Evolutionary conservation across 805 yeast genomes (phyloP).

Genomic region (Candida dendrica): DNA sequence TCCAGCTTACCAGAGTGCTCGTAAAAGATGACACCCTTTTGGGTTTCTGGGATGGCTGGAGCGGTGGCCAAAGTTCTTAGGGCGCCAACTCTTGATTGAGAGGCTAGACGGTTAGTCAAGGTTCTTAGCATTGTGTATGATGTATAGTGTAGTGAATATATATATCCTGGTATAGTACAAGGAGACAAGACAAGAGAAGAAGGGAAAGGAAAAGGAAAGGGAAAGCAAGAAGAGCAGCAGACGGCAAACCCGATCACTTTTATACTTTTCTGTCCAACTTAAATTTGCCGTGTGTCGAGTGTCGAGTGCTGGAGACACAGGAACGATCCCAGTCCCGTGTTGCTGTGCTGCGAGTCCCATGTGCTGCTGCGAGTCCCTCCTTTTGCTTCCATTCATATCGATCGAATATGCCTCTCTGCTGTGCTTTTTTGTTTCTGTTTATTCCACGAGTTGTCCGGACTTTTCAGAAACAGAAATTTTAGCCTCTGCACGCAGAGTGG

Average conservation of each 20-base stretch:
- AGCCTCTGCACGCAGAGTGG: not conserved
- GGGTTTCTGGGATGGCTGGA: slow-evolving; percentile 49
- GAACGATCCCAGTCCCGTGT: no score
- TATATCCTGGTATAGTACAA: not conserved
- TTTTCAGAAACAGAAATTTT: not conserved
- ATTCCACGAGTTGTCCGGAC: not conserved
- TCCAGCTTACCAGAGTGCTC: slow-evolving; percentile 55
- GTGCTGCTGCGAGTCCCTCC: no score
- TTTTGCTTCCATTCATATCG: no score
- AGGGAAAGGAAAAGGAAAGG: not conserved
- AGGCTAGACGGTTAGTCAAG: slow-evolving; percentile 6
- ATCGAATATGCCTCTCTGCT: no score
- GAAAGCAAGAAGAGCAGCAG: no score
- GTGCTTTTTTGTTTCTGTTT: no score
- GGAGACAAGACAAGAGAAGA: not conserved
- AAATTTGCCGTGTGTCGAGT: no score
- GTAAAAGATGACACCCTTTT: slow-evolving; percentile 67
- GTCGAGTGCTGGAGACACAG: no score
- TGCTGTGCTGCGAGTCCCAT: no score
- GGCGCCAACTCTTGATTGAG: slow-evolving; percentile 7
- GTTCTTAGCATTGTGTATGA: slow-evolving; percentile 19
- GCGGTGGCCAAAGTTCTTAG: slow-evolving; percentile 19
- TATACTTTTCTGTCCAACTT: not conserved
- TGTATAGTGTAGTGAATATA: not conserved
- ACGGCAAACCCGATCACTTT: not conserved